Conservation (phyloP, 31 red algal species). For the Pterothamnion heteromorphum region DNA sequence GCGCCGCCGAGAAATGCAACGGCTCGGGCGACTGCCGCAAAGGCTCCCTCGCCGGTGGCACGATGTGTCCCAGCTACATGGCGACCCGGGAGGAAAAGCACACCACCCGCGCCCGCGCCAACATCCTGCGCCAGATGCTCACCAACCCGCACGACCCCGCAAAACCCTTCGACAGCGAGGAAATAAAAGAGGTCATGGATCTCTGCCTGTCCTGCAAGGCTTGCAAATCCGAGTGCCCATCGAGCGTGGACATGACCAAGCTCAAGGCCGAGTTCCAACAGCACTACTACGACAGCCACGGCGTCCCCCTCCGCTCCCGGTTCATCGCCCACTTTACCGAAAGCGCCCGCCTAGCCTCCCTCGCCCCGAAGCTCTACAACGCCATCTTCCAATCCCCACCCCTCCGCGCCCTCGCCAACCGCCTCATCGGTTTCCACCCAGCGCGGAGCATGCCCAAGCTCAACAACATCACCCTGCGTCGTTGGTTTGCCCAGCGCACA, state of each 20-base stretch:
- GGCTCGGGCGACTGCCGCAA: background rate
- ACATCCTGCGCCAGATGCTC: background rate
- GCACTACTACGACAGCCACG: background rate
- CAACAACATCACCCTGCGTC: no score
- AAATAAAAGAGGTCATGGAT: constrained; percentile 15
- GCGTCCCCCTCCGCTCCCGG: background rate
- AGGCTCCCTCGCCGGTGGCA: background rate
- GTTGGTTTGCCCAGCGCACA: no score
- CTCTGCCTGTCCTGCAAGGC: constrained; percentile 26
- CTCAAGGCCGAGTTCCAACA: background rate
- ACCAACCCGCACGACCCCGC: background rate
- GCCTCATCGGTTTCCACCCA: background rate
- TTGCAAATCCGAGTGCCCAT: constrained; percentile 22
- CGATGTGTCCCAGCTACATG: constrained; percentile 26
- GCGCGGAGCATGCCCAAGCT: no score
- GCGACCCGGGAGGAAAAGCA: constrained; percentile 17
- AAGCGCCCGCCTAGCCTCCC: background rate
- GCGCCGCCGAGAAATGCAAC: constrained; percentile 18
- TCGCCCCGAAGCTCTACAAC: background rate
- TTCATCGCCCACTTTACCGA: background rate
- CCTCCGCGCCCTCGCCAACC: background rate
- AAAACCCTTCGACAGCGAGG: background rate
- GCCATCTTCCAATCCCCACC: background rate
- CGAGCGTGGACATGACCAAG: constrained; percentile 5
- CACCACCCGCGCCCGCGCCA: background rate